These are phyloP conservation scores for Colletotrichum destructivum DNA, from an alignment of 2,329 filamentous ascomycete species.

Conservation along the genomic window DNA sequence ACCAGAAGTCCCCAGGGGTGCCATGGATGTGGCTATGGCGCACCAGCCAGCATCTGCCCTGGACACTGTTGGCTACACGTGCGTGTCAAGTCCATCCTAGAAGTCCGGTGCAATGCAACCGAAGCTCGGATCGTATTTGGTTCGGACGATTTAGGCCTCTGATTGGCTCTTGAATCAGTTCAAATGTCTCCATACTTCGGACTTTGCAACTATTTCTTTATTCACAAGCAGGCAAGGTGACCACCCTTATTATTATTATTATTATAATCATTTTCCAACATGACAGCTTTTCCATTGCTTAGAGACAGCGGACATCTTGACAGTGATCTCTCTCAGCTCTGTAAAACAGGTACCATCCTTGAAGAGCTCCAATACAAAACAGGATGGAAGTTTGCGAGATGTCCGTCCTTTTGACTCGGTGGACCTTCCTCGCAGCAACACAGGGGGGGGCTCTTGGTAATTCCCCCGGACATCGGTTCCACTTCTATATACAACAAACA, in stretches of 20 bases:
- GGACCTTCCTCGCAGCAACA: neutral
- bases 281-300: neutral
- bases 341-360: neutral
- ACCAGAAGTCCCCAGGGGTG: neutral
- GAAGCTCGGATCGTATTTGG: constrained; percentile 19
- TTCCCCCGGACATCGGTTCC: constrained; percentile 16
- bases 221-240: neutral
- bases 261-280: neutral
- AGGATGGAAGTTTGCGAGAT: constrained; percentile 12
- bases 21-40: neutral
- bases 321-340: neutral
- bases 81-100: neutral
- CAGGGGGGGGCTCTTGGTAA: neutral
- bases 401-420: neutral
- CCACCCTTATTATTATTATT: no score
- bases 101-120: constrained; percentile 5
- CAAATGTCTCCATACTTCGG: neutral
- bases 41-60: constrained; percentile 11
- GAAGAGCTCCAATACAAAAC: neutral
- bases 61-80: neutral
- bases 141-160: neutral
- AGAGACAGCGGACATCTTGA: neutral
- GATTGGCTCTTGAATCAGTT: constrained; percentile 14
- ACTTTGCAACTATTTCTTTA: neutral
- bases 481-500: constrained; percentile 8